Conservation (phyloP, 768 basidiomycete genomes). For the Holtermannia corniformis region DNA sequence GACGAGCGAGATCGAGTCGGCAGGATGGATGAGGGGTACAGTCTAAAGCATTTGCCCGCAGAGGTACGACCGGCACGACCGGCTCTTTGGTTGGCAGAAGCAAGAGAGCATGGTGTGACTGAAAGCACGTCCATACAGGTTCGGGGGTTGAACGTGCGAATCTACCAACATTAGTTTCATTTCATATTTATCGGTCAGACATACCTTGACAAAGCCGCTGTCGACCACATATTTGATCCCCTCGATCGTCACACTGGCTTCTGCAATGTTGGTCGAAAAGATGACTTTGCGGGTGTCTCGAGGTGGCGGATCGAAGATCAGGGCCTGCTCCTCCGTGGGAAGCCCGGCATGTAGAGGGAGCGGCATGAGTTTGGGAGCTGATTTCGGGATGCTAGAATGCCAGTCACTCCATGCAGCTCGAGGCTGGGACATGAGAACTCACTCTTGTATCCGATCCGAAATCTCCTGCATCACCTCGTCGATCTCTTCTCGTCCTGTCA, state of each 20-base stretch:
- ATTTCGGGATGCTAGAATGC: slow-evolving; percentile 45
- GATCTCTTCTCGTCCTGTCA: slow-evolving; percentile 95
- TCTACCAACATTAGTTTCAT: slow-evolving; percentile 46
- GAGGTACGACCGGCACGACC: slow-evolving; percentile 93
- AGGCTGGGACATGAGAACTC: slow-evolving; percentile 14
- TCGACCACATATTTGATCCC: slow-evolving; percentile 91
- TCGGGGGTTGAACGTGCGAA: slow-evolving; percentile 79
- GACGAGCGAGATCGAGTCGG: slow-evolving; percentile 36
- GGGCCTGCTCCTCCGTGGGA: slow-evolving; percentile 74
- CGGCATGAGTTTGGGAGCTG: slow-evolving; percentile 52
- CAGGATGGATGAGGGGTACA: slow-evolving; percentile 64
- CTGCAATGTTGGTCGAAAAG: slow-evolving; percentile 90
- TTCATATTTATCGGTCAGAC: slow-evolving; percentile 5
- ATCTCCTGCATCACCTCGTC: slow-evolving; percentile 75
- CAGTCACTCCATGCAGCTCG: background rate
- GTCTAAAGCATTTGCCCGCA: slow-evolving; percentile 80
- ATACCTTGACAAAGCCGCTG: slow-evolving; percentile 87
- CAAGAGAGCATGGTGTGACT: slow-evolving; percentile 71
- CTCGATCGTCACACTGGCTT: slow-evolving; percentile 95
- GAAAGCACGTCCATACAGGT: slow-evolving; percentile 75
- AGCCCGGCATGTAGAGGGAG: slow-evolving; percentile 84
- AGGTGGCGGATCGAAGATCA: slow-evolving; percentile 70
- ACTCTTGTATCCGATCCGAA: slow-evolving; percentile 68
- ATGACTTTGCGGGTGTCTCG: slow-evolving; percentile 76
- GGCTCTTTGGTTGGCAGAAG: slow-evolving; percentile 85